Conservation (phyloP, 768 basidiomycete genomes). For the Russula earlei region DNA sequence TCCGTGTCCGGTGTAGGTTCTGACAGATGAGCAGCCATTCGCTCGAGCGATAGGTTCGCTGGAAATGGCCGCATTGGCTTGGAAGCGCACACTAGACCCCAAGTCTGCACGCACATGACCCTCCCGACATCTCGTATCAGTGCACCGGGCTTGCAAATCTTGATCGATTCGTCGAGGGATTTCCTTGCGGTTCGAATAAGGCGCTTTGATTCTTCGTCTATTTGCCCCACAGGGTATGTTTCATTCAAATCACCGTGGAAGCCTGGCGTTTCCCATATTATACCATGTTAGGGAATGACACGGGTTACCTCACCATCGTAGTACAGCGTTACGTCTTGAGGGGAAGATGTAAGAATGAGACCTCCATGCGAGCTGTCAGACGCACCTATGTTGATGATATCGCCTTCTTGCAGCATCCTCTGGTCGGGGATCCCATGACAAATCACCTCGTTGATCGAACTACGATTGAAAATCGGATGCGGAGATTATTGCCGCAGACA, state of each 20-base stretch:
- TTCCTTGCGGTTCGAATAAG: constrained; percentile 77
- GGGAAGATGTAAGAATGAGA: constrained; percentile 9
- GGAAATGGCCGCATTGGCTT: not conserved
- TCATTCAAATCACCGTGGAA: constrained; percentile 90
- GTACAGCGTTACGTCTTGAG: constrained; percentile 67
- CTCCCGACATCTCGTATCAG: constrained; percentile 85
- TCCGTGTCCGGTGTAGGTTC: constrained; percentile 88
- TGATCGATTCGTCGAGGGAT: constrained; percentile 83
- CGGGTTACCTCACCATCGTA: constrained; percentile 50
- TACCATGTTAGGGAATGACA: not conserved
- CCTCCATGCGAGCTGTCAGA: constrained; percentile 11
- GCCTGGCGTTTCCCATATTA: constrained; percentile 35
- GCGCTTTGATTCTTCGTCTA: constrained; percentile 75
- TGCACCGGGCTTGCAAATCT: constrained; percentile 86
- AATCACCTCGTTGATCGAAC: constrained; percentile 90
- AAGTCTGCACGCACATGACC: constrained; percentile 51
- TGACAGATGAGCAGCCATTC: constrained; percentile 82
- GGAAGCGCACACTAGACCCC: constrained; percentile 2
- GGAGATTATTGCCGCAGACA: not conserved
- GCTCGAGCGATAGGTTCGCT: constrained; percentile 81
- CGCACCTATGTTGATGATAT: constrained; percentile 90
- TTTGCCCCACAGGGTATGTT: constrained; percentile 82
- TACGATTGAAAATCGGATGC: constrained; percentile 23
- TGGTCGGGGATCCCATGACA: constrained; percentile 96
- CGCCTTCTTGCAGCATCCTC: constrained; percentile 76